phyloP scores from a whole-genome alignment of 257 asterid species.

The Solanum piurae region DNA sequence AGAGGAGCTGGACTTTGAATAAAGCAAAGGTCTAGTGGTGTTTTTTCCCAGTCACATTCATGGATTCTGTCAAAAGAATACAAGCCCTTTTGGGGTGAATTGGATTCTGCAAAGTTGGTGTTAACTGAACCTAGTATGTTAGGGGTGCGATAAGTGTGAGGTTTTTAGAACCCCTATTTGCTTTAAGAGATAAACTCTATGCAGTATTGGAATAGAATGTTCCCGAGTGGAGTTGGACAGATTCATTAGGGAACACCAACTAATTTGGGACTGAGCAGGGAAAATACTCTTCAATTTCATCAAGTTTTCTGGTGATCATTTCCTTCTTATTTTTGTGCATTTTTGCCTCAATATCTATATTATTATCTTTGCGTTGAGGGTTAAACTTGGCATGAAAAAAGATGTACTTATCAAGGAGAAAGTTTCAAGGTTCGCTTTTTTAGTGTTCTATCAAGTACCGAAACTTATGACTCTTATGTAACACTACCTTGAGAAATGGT shows the following conservation, averaged over 20 bases:
- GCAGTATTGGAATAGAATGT: not conserved
- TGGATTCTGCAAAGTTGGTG: not conserved
- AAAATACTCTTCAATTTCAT: not conserved
- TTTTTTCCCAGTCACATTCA: not conserved
- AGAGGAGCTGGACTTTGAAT: not conserved
- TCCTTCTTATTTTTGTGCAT: not conserved
- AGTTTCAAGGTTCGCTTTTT: not conserved
- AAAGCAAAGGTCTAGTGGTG: not conserved
- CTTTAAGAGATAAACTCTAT: not conserved
- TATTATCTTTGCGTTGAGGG: not conserved
- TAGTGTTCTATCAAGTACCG: not conserved
- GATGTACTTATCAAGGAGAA: not conserved
- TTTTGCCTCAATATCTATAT: not conserved
- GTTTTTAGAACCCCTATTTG: not conserved
- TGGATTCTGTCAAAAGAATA: accelerated
- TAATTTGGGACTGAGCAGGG: not conserved
- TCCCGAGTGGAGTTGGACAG: not conserved
- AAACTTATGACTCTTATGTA: too few relatives aligned
- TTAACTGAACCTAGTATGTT: not conserved
- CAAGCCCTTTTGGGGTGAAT: not conserved
- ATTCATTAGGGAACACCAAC: not conserved
- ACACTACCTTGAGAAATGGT: not conserved
- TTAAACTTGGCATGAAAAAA: not conserved
- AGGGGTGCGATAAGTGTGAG: not conserved
- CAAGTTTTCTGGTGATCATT: not conserved